Evolutionary conservation across 176 grass and related monocot species (phyloP), one percentile per base, ranked within the genome.

Genomic region (Avena sativa): DNA sequence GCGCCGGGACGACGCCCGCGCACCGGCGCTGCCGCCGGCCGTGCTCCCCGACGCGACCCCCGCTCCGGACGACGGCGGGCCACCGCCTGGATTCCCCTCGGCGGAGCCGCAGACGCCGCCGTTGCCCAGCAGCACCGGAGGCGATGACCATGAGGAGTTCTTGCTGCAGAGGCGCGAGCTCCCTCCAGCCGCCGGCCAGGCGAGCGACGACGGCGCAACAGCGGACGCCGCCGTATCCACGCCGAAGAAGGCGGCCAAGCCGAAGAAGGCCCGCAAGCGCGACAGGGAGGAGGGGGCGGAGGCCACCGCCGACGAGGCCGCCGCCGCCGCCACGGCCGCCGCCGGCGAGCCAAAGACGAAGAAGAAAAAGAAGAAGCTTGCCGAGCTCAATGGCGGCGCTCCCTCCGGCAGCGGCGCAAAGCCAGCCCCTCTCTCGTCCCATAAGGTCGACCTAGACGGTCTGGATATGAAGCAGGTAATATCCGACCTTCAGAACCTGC

Each of bases 401-500:
- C 58, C 36, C 16, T 5, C 46, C 53, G 32, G 14, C 48, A 23
- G 19, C 53, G 44, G 19, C 16, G 34, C 38, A 62, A 59, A 81
- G 79, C 14, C 56, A 5, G 43, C 74, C 38, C 17, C 67, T 63
- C 16, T 71, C 14, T 66, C 36, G 7, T 12, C 70, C 11, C 63
- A 67, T 1, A 78, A 90, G 20, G 21, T 56, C 2, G 94, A 91
- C n/a, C 51, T 82, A 5, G 76, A 48, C 10, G 82, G 67, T 23
- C 76, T 93, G 21, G 81, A 96, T 34, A 64, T 95, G 28, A 66
- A 79, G 2, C 90, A 96, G 80, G n/a, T 99, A 57, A 68, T 94
- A 28, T 63, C 21, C n/a, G 94, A 99, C 68, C 19, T 98, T 80
- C 88, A 80, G n/a, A 87, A 92, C 21, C 94, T 99, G 43, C 94